Evolutionary conservation across 2,329 filamentous ascomycete species (phyloP).

Genomic region (Hypoxylon sp.): DNA sequence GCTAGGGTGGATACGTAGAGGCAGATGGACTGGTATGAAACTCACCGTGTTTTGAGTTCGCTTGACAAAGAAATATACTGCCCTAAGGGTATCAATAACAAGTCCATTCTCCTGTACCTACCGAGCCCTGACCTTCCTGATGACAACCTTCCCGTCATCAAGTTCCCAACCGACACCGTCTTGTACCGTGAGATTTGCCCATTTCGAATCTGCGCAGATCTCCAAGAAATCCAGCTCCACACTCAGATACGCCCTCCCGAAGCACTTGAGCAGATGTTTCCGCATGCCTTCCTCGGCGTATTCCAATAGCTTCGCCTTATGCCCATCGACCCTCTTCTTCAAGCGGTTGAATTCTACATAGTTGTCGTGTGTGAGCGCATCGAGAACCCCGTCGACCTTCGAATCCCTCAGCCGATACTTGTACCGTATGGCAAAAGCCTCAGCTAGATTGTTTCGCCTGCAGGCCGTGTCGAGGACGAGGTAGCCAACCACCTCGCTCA

Average conservation of each 20-base stretch:
- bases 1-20: neutral
- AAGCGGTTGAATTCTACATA: conserved; percentile 84
- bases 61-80: conserved; percentile 31
- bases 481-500: conserved; percentile 85
- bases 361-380: conserved; percentile 83
- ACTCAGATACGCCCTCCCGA: conserved; percentile 84
- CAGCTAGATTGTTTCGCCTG: conserved; percentile 79
- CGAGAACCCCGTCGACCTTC: conserved; percentile 78
- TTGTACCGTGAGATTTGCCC: conserved; percentile 77
- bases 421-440: conserved; percentile 78
- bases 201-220: conserved; percentile 75
- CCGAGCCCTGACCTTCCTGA: conserved; percentile 70
- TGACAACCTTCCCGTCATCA: conserved; percentile 80
- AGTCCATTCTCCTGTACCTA: conserved; percentile 37
- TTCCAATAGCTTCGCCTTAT: conserved; percentile 84
- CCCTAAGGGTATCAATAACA: conserved; percentile 50
- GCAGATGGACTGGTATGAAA: neutral
- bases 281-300: conserved; percentile 83
- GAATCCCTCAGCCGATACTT: conserved; percentile 74
- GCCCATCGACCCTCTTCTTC: conserved; percentile 81
- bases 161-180: conserved; percentile 89
- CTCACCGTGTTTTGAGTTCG: conserved; percentile 5
- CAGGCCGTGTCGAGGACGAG: conserved; percentile 91
- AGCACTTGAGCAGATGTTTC: conserved; percentile 85
- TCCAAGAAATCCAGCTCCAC: conserved; percentile 80